Percentiles rank a stretch among this genome's conserved stretches.
phyloP scores from a whole-genome alignment of 768 basidiomycete genomes.

The Macrolepiota albuminosa region DNA sequence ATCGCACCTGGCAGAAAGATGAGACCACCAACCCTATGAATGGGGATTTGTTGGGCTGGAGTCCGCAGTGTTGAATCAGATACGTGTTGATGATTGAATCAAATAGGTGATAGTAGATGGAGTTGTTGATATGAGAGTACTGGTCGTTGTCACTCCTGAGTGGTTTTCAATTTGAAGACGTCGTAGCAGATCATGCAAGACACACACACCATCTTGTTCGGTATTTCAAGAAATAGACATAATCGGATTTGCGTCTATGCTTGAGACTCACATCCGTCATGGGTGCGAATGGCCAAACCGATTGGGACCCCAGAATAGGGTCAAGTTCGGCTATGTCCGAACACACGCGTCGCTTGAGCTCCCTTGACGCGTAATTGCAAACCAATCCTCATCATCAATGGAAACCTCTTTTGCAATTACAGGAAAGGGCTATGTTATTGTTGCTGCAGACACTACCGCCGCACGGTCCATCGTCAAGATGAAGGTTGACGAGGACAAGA shows the following conservation, averaged over 20 bases:
- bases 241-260: conserved; percentile 44
- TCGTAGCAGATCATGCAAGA: not conserved
- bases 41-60: conserved; percentile 44
- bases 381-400: conserved; percentile 39
- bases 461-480: conserved; percentile 94
- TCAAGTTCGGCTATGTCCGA: conserved; percentile 18
- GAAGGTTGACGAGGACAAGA: conserved; percentile 96
- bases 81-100: conserved; percentile 82
- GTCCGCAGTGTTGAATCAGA: conserved; percentile 59
- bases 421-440: conserved; percentile 89
- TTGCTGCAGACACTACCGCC: conserved; percentile 89
- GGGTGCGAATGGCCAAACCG: not conserved
- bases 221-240: conserved; percentile 55
- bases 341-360: conserved; percentile 12
- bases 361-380: conserved; percentile 19
- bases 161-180: not conserved
- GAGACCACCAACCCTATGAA: conserved; percentile 76
- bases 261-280: conserved; percentile 25
- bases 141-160: conserved; percentile 84
- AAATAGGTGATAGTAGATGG: conserved; percentile 76
- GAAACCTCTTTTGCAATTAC: conserved; percentile 88
- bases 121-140: conserved; percentile 78
- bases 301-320: conserved; percentile 14
- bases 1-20: conserved; percentile 61
- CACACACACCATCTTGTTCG: conserved; percentile 67